phyloP scores from a whole-genome alignment of 148 eudicot genomes.

The Chenopodium suecicum region DNA sequence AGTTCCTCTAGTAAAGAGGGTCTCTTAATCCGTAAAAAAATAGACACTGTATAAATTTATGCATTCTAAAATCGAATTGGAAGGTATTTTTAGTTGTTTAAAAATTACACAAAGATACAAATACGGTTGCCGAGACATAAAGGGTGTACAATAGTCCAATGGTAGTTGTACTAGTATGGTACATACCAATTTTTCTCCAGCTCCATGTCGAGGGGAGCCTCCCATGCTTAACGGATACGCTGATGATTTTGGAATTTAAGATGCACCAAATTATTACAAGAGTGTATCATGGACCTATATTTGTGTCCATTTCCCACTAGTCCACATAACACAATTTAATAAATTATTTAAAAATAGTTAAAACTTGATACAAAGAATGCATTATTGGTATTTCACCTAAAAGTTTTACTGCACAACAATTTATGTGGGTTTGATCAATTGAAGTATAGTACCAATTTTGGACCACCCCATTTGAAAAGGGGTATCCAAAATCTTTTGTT shows the following conservation, averaged over 20 bases:
- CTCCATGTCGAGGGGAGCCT: not conserved
- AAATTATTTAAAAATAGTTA: no score
- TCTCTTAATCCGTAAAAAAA: no score
- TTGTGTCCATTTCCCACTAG: constrained; percentile 1
- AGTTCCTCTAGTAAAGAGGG: no score
- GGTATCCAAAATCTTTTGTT: not conserved
- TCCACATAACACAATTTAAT: not conserved
- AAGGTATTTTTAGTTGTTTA: no score
- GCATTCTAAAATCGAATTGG: no score
- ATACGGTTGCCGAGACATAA: no score
- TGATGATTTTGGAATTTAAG: not conserved
- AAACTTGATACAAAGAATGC: not conserved
- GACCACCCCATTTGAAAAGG: not conserved
- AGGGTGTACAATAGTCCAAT: not conserved
- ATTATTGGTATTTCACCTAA: constrained; percentile 27
- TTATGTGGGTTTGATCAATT: not conserved
- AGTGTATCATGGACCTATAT: not conserved
- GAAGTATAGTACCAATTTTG: not conserved
- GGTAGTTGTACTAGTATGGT: not conserved
- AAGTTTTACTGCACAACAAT: constrained; percentile 2
- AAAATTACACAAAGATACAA: no score
- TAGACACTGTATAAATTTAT: no score
- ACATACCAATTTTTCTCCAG: not conserved
- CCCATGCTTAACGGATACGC: not conserved
- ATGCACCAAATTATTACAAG: not conserved